Evolutionary conservation across 2,329 filamentous ascomycete genomes (phyloP).

Genomic region (Botryotinia globosa): DNA sequence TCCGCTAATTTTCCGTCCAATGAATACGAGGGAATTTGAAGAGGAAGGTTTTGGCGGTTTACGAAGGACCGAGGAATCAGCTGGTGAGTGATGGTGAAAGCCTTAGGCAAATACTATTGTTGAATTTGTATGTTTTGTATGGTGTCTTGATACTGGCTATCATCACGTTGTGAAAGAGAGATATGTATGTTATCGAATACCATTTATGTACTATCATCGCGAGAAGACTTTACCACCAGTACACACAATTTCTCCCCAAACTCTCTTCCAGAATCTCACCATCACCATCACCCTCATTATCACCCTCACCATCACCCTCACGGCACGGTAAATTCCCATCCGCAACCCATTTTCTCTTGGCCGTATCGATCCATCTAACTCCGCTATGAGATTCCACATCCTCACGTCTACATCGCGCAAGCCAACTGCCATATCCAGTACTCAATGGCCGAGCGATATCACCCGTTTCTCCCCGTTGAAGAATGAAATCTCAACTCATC

Average conservation of each 20-base stretch:
- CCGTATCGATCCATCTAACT: not conserved
- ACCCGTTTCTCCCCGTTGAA: not conserved
- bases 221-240: not conserved
- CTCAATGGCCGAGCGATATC: not conserved
- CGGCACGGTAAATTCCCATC: not conserved
- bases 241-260: not conserved
- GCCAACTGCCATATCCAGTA: not conserved
- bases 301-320: not conserved
- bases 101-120: not conserved
- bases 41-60: not conserved
- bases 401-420: not conserved
- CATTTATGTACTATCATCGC: not conserved
- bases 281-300: not conserved
- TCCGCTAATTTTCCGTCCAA: not conserved
- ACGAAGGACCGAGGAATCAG: not conserved
- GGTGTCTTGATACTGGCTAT: not conserved
- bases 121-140: no score
- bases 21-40: not conserved
- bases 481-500: not conserved
- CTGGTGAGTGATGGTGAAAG: not conserved
- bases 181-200: no score
- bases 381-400: not conserved
- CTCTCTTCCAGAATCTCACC: not conserved
- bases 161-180: not conserved
- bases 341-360: not conserved